Conservation (phyloP, 78 protist genomes). For the Guillardia theta region DNA sequence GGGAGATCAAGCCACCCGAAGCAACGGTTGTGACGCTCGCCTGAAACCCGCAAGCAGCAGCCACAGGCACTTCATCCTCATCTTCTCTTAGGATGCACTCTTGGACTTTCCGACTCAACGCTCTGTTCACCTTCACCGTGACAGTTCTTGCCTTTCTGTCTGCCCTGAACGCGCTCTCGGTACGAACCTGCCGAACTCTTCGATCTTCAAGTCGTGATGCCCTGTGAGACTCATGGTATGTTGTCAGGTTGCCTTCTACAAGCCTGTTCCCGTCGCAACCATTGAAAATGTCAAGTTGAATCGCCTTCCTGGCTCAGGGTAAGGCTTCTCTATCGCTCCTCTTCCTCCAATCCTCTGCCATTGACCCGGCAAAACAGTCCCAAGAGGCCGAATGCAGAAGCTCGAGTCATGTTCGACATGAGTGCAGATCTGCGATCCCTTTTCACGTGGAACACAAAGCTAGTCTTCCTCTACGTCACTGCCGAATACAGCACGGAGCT, state of each 20-base stretch:
- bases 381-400: neutral
- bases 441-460: conserved; percentile 38
- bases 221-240: neutral
- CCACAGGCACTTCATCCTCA: too few species aligned
- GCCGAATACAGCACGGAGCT: conserved; percentile 10
- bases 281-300: neutral
- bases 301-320: neutral
- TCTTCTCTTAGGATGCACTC: conserved; percentile 33
- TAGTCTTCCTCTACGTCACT: neutral
- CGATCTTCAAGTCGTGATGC: neutral
- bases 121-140: conserved; percentile 27
- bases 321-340: neutral
- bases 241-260: neutral
- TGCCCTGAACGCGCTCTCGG: neutral
- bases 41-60: too few species aligned
- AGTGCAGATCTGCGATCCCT: neutral
- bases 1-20: too few species aligned
- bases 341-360: neutral
- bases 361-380: neutral
- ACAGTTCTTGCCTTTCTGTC: neutral
- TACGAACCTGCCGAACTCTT: neutral
- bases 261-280: neutral
- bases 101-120: conserved; percentile 19
- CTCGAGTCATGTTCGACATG: conserved; percentile 21
- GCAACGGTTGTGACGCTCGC: too few species aligned